These are phyloP conservation scores for Blastobotrys apis DNA, from an alignment of 1,139 yeast species.

Conservation along the genomic window DNA sequence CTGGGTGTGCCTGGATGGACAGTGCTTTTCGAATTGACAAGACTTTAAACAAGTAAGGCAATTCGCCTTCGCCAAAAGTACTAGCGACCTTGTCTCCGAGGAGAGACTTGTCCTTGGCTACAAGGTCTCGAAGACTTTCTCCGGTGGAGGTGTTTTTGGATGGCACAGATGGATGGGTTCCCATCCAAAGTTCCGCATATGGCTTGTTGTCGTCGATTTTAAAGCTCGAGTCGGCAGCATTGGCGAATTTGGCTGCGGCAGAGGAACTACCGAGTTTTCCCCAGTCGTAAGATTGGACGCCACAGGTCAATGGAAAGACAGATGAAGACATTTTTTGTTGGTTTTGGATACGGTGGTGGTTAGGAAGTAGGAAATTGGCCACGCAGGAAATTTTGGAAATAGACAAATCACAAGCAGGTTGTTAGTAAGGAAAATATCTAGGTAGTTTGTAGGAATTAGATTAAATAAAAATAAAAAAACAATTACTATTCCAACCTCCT, in stretches of 20 bases:
- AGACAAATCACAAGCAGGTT: too few species aligned
- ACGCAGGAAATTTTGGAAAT: too few species aligned
- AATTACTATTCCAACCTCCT: too few species aligned
- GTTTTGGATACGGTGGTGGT: not conserved
- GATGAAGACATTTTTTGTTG: conserved; percentile 15
- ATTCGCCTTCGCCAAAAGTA: conserved; percentile 69
- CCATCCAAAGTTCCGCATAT: conserved; percentile 81
- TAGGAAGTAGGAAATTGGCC: not conserved
- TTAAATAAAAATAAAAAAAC: too few species aligned
- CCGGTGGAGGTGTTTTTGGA: conserved; percentile 57
- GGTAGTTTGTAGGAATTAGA: too few species aligned
- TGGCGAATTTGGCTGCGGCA: conserved; percentile 80
- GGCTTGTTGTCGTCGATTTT: conserved; percentile 64
- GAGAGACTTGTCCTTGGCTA: conserved; percentile 54
- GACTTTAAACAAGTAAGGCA: conserved; percentile 92
- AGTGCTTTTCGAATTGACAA: conserved; percentile 87
- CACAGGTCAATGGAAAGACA: conserved; percentile 36
- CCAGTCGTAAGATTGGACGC: conserved; percentile 45
- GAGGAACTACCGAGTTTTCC: conserved; percentile 63
- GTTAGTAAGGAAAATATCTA: too few species aligned
- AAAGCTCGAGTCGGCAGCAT: conserved; percentile 58
- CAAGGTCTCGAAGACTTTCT: conserved; percentile 58
- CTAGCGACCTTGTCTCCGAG: conserved; percentile 53
- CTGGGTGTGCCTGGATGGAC: conserved; percentile 97
- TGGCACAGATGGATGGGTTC: conserved; percentile 92